A percentile compares a stretch with the other conserved stretches of the same genome.
phyloP scores from a whole-genome alignment of 179 eudicot species.

The Beta corolliflora region DNA sequence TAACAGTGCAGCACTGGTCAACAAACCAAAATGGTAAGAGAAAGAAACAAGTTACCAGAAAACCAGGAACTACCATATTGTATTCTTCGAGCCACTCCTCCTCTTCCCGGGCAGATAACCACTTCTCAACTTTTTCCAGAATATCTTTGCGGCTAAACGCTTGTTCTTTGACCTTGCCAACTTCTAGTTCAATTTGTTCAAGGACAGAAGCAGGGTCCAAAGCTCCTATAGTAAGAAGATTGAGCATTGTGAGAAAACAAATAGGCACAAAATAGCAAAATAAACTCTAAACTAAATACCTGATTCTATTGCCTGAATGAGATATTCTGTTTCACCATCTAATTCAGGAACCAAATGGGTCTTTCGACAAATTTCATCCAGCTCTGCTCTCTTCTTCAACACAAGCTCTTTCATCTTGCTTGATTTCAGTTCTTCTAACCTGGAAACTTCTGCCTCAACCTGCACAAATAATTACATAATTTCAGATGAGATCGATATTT shows the following conservation, averaged over 20 bases:
- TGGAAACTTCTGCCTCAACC: slow-evolving; percentile 85
- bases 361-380: slow-evolving; percentile 80
- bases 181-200: slow-evolving; percentile 76
- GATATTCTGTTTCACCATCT: slow-evolving; percentile 50
- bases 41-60: background rate
- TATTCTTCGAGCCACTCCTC: slow-evolving; percentile 97
- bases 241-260: slow-evolving; percentile 7
- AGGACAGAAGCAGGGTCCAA: slow-evolving; percentile 74
- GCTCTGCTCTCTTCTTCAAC: slow-evolving; percentile 77
- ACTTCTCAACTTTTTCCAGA: slow-evolving; percentile 89
- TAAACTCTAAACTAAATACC: slow-evolving; percentile 38
- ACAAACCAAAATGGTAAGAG: slow-evolving; percentile 4
- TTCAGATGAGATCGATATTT: background rate
- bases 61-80: slow-evolving; percentile 53
- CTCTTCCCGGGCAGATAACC: slow-evolving; percentile 92
- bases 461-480: slow-evolving; percentile 29
- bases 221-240: slow-evolving; percentile 49
- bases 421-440: slow-evolving; percentile 80
- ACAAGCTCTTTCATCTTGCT: slow-evolving; percentile 97
- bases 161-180: slow-evolving; percentile 79
- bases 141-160: slow-evolving; percentile 89
- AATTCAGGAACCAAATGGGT: slow-evolving; percentile 72
- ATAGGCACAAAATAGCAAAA: background rate
- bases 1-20: slow-evolving; percentile 19
- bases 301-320: slow-evolving; percentile 75